These are phyloP conservation scores for Aspergillus bombycis DNA, from an alignment of 2,329 filamentous ascomycete genomes.

Conservation along the genomic window DNA sequence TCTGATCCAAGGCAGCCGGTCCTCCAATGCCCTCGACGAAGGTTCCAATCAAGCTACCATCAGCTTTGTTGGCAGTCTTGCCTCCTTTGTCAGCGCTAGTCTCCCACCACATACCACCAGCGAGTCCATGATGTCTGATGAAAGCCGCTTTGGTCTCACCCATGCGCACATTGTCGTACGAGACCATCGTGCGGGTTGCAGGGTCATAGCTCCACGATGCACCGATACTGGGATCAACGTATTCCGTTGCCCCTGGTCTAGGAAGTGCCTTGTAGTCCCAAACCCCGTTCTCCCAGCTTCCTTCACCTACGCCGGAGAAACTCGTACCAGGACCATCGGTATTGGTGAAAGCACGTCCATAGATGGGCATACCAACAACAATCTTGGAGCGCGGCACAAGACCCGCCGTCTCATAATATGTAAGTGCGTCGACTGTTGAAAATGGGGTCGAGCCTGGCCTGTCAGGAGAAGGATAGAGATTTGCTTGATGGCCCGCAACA, in stretches of 20 bases:
- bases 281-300: constrained; percentile 80
- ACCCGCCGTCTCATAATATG: constrained; percentile 67
- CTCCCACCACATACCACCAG: constrained; percentile 98
- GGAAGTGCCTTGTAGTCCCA: constrained; percentile 89
- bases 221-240: constrained; percentile 63
- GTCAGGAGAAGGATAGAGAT: constrained; percentile 65
- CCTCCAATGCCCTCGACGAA: constrained; percentile 44
- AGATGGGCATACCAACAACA: constrained; percentile 93
- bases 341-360: constrained; percentile 81
- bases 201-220: constrained; percentile 80
- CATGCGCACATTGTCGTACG: constrained; percentile 67
- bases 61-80: constrained; percentile 35
- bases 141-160: constrained; percentile 71
- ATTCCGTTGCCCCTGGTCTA: constrained; percentile 65
- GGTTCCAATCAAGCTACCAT: constrained; percentile 68
- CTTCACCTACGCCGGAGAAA: constrained; percentile 72
- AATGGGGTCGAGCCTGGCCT: constrained; percentile 75
- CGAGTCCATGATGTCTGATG: constrained; percentile 67
- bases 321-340: constrained; percentile 74
- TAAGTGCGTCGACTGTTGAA: constrained; percentile 70
- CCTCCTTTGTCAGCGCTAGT: constrained; percentile 75
- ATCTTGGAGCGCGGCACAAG: constrained; percentile 70
- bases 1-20: constrained; percentile 36
- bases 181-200: constrained; percentile 67
- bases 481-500: constrained; percentile 76